phyloP scores from a whole-genome alignment of 1,284 basidiomycete species.

The Papiliotrema nemorosa region DNA sequence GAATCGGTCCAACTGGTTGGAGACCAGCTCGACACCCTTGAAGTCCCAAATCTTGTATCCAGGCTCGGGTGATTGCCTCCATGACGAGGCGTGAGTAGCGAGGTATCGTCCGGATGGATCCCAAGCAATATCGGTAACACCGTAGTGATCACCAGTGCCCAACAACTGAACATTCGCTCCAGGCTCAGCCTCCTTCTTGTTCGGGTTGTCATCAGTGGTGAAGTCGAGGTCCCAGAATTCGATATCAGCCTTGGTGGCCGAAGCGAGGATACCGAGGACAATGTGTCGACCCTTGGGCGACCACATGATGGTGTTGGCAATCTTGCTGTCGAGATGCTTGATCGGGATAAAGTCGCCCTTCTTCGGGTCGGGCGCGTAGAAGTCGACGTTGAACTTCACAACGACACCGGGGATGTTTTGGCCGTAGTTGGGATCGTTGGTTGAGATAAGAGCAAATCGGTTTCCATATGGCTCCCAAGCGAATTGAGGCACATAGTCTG shows the following conservation, averaged over 20 bases:
- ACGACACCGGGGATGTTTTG: constrained; percentile 84
- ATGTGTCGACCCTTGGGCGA: constrained; percentile 95
- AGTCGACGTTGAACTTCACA: constrained; percentile 93
- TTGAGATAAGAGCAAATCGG: constrained; percentile 93
- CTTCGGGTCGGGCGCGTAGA: constrained; percentile 94
- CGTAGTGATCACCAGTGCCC: constrained; percentile 87
- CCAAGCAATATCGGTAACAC: constrained; percentile 97
- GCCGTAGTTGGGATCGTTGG: constrained; percentile 87
- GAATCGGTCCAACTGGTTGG: constrained; percentile 88
- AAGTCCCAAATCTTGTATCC: constrained; percentile 98
- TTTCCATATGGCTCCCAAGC: constrained; percentile 98
- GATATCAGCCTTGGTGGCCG: constrained; percentile 90
- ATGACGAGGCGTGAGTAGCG: constrained; percentile 88
- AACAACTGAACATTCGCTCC: constrained; percentile 84
- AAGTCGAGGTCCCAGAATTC: constrained; percentile 99
- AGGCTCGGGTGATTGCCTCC: constrained; percentile 93
- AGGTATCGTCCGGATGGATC: constrained; percentile 95
- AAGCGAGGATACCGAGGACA: constrained; percentile 92
- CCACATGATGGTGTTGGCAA: constrained; percentile 95
- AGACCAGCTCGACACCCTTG: constrained; percentile 85
- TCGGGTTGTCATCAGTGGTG: constrained; percentile 66
- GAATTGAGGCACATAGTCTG: constrained; percentile 93
- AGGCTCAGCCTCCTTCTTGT: constrained; percentile 63
- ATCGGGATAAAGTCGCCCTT: constrained; percentile 95
- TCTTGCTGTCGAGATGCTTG: constrained; percentile 76